phyloP scores from a whole-genome alignment of 495 filamentous ascomycete species.

The Xylaria palmicola region DNA sequence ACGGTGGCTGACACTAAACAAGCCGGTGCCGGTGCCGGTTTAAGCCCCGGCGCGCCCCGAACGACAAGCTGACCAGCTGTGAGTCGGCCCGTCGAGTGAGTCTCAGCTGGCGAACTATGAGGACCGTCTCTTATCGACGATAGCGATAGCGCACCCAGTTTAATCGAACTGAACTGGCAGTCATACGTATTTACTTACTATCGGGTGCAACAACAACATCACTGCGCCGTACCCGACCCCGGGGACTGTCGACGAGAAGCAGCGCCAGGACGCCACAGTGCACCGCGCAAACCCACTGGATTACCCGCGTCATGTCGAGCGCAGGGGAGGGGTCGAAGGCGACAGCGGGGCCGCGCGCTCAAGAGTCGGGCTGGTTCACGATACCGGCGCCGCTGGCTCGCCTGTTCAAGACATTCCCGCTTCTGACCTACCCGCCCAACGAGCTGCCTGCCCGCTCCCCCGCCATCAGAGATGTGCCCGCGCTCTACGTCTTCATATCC shows the following conservation, averaged over 20 bases:
- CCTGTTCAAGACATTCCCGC: constrained; percentile 81
- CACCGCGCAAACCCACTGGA: not conserved
- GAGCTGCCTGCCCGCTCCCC: constrained; percentile 68
- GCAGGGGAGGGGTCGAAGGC: constrained; percentile 12
- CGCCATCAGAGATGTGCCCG: constrained; percentile 48
- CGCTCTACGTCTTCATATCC: constrained; percentile 76
- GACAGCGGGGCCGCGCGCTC: constrained; percentile 15
- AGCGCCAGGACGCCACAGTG: not conserved
- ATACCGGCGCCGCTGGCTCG: constrained; percentile 75
- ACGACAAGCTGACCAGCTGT: not conserved
- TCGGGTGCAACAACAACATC: too few species aligned
- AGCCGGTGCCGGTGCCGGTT: not conserved
- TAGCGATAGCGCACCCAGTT: not conserved
- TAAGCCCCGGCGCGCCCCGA: not conserved
- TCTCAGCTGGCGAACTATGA: not conserved
- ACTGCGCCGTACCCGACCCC: too few species aligned
- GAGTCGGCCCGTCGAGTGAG: not conserved
- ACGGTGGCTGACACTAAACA: not conserved
- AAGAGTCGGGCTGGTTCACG: constrained; percentile 44
- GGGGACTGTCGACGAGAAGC: not conserved
- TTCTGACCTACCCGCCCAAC: constrained; percentile 73
- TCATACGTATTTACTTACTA: too few species aligned
- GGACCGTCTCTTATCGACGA: not conserved
- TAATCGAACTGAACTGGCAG: not conserved
- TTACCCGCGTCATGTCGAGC: constrained; percentile 16